Evolutionary conservation across 768 basidiomycete species (phyloP).

Genomic region (Suillus placidus): DNA sequence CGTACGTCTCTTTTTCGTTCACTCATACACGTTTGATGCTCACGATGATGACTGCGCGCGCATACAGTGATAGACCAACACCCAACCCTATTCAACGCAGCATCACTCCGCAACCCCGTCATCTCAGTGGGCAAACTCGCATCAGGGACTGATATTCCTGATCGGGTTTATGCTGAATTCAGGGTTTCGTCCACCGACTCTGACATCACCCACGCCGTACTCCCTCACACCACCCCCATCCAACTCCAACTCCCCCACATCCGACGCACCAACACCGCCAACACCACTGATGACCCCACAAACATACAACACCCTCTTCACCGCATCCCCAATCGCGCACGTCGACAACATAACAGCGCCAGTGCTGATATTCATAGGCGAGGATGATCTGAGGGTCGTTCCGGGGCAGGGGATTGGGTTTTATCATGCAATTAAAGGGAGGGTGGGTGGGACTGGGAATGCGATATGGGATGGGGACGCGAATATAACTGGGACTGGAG

Average conservation of each 20-base stretch:
- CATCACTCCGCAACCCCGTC: slow-evolving; percentile 70
- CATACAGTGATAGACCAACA: slow-evolving; percentile 60
- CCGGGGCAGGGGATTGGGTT: neutral
- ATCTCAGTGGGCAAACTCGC: slow-evolving; percentile 57
- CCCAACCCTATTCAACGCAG: slow-evolving; percentile 65
- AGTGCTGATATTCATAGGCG: slow-evolving; percentile 44
- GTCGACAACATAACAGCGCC: slow-evolving; percentile 53
- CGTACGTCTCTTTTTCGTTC: slow-evolving; percentile 22
- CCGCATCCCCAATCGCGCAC: slow-evolving; percentile 58
- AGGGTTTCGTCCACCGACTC: slow-evolving; percentile 29
- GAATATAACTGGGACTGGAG: too few relatives aligned
- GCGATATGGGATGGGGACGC: slow-evolving; percentile 30
- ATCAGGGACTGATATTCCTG: slow-evolving; percentile 63
- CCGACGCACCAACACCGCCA: neutral
- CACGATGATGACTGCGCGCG: too few relatives aligned
- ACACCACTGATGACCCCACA: slow-evolving; percentile 45
- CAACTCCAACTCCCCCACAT: neutral
- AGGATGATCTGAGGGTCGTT: neutral
- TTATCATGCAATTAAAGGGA: neutral
- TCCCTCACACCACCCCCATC: too few relatives aligned
- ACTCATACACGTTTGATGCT: neutral
- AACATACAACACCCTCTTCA: slow-evolving; percentile 45
- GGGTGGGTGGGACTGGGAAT: neutral
- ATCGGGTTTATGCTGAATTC: slow-evolving; percentile 58
- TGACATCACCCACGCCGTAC: neutral